These are phyloP conservation scores for Sugiyamaella grinbergsii DNA, from an alignment of 1,139 yeast species.

Conservation along the genomic window DNA sequence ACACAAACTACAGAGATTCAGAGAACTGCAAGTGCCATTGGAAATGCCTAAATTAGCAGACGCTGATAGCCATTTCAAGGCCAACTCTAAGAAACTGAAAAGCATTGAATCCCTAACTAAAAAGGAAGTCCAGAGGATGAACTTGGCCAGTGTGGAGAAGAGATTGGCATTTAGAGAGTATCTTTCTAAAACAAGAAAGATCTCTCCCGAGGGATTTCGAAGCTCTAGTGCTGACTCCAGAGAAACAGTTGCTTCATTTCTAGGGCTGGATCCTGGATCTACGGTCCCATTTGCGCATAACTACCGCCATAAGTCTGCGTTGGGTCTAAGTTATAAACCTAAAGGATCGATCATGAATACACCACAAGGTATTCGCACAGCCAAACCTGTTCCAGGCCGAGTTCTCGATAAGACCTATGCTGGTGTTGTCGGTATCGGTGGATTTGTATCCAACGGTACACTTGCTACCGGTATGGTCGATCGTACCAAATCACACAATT, in stretches of 20 bases:
- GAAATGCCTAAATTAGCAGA: conserved; percentile 27
- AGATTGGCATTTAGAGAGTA: conserved; percentile 25
- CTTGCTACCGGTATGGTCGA: conserved; percentile 20
- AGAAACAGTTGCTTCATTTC: conserved; percentile 22
- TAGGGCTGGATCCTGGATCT: conserved; percentile 22
- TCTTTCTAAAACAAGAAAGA: conserved; percentile 14
- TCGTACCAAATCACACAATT: conserved; percentile 18
- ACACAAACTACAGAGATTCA: conserved; percentile 54
- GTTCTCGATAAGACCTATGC: conserved; percentile 42
- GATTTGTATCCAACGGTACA: conserved; percentile 25
- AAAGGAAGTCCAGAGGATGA: conserved; percentile 26
- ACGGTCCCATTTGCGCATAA: conserved; percentile 28
- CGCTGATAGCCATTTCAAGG: conserved; percentile 25
- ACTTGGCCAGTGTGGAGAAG: conserved; percentile 25
- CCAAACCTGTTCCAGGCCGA: conserved; percentile 71
- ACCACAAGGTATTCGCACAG: conserved; percentile 69
- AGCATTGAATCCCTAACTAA: conserved; percentile 28
- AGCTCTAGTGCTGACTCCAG: conserved; percentile 19
- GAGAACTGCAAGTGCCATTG: conserved; percentile 47
- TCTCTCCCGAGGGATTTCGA: conserved; percentile 22
- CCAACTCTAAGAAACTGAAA: conserved; percentile 27
- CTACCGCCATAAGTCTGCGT: conserved; percentile 28
- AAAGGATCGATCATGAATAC: conserved; percentile 72
- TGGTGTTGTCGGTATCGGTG: conserved; percentile 31
- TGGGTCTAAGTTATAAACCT: conserved; percentile 53